Evolutionary conservation across 106 monocot genomes (phyloP), one percentile per base, ranked within the genome.

Genomic region (Allium sativum): DNA sequence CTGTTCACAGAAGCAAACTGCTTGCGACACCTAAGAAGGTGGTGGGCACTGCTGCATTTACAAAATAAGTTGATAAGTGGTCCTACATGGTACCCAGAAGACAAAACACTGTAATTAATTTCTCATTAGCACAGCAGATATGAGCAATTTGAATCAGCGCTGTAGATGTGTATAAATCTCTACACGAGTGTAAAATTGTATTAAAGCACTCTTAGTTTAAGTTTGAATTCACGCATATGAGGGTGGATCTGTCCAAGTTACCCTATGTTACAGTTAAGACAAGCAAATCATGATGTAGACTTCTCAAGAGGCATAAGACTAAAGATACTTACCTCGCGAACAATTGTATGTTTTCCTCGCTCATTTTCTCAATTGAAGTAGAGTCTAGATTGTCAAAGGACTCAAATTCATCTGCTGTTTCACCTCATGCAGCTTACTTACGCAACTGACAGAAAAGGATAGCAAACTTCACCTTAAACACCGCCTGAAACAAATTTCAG

Each of bases 321-420:
- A 59, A 59, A 44, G 18, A 8, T 12, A 16, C 18, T 18, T 68
- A 75, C 74, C 78, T 78, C 53, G 50, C 45, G 17, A 78, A 78
- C 47, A 82, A 48, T 43, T 67, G 52, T 48, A 82, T 53, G 59
- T 78, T 82, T 52, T 82, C 74, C 61, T 74, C 78, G 55, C 74
- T 70, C 19, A 82, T 8, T 66, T 71, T 71, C 47, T 74, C 68
- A 55, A 83, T 55, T 10, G 53, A 65, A 42, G 31, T 53, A 3
- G 69, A 45, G 48, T 70, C 62, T 31, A 6, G 41, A 13, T 46
- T 19, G 40, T 73, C 59, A 20, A 52, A 6, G 50, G 45, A 10
- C 12, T 53, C 60, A 40, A 9, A 40, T 31, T 54, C 72, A n/a
- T n/a, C n/a, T n/a, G n/a, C n/a, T n/a, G n/a, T n/a, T n/a, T n/a